Conservation (phyloP, 805 yeast genomes). For the Tetrapisispora namnaoensis region DNA sequence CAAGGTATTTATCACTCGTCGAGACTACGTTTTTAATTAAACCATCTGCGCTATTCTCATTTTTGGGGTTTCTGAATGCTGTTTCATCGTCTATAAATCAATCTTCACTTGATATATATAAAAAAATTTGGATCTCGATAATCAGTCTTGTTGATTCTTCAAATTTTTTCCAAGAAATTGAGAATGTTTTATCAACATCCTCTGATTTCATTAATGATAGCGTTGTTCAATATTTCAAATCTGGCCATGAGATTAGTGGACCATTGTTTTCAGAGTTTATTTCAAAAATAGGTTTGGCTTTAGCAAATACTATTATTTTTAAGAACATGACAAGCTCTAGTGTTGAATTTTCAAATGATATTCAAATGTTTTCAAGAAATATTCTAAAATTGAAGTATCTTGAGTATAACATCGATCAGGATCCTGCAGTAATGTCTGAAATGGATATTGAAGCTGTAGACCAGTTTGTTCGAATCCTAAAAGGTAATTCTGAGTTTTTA, state of each 20-base stretch:
- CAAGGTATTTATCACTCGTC: constrained; percentile 17
- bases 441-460: constrained; percentile 15
- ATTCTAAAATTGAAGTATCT: not conserved
- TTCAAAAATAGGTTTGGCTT: constrained; percentile 16
- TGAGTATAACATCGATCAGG: constrained; percentile 1
- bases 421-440: not conserved
- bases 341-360: not conserved
- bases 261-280: constrained; percentile 16
- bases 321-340: not conserved
- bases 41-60: constrained; percentile 24
- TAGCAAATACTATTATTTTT: constrained; percentile 6
- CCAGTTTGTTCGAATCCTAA: constrained; percentile 17
- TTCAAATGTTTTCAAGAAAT: not conserved
- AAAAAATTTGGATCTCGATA: constrained; percentile 14
- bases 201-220: constrained; percentile 19
- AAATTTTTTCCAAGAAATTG: constrained; percentile 13
- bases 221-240: constrained; percentile 23
- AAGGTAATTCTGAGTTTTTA: constrained; percentile 28
- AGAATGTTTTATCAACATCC: constrained; percentile 9
- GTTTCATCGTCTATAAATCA: constrained; percentile 12
- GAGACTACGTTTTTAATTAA: constrained; percentile 7
- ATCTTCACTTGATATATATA: constrained; percentile 8
- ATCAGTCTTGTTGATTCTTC: constrained; percentile 8
- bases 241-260: constrained; percentile 22
- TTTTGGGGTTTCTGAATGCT: constrained; percentile 33